phyloP scores from a whole-genome alignment of 2,329 filamentous ascomycete species.

The Chrysoporthe deuterocubensis region DNA sequence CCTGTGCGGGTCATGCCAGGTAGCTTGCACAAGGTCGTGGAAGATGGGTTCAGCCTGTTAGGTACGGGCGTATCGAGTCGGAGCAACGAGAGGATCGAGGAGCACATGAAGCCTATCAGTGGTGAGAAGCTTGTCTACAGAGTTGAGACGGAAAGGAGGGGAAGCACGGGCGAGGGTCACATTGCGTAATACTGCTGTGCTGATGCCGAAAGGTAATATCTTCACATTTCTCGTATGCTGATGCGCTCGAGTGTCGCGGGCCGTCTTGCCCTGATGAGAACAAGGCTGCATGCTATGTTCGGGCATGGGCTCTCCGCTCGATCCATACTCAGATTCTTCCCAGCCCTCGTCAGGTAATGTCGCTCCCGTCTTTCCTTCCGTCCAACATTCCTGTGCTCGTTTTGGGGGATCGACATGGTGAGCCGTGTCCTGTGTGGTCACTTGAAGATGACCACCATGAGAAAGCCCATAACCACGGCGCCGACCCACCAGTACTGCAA shows the following conservation, averaged over 20 bases:
- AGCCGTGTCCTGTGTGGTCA: background rate
- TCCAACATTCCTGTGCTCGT: background rate
- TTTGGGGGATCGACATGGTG: background rate
- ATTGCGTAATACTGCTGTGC: conserved; percentile 1
- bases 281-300: background rate
- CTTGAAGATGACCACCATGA: conserved; percentile 4
- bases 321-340: too few species aligned
- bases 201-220: background rate
- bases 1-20: conserved; percentile 40
- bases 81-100: conserved; percentile 31
- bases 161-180: conserved; percentile 22
- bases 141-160: conserved; percentile 19
- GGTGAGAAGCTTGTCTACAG: conserved; percentile 46
- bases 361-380: background rate
- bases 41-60: conserved; percentile 37
- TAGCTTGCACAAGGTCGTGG: conserved; percentile 34
- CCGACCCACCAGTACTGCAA: conserved; percentile 17
- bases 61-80: conserved; percentile 35
- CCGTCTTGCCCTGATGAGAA: background rate
- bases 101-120: conserved; percentile 44
- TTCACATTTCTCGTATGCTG: background rate
- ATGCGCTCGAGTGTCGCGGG: background rate
- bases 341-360: background rate
- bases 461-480: background rate
- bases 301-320: background rate